Conservation (phyloP, 1,284 basidiomycete species). For the Moesziomyces sp. region DNA sequence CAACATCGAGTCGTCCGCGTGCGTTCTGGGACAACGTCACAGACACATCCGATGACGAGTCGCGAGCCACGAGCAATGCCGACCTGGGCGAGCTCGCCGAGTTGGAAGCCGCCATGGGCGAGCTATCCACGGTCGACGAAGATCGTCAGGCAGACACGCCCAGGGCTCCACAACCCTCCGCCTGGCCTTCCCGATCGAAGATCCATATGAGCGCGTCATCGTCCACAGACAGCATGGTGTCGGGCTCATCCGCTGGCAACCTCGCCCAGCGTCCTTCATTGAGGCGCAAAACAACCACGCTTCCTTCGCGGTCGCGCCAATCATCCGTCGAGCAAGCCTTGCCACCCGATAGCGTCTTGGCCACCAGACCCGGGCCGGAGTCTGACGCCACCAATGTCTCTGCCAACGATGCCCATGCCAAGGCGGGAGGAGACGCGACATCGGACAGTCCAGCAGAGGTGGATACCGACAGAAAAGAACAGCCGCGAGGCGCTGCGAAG, state of each 20-base stretch:
- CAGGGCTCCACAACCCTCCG: constrained; percentile 15
- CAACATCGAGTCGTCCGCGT: neutral
- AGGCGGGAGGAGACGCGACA: neutral
- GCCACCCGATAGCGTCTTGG: neutral
- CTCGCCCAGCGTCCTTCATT: constrained; percentile 17
- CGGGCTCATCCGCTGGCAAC: constrained; percentile 7
- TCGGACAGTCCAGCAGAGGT: neutral
- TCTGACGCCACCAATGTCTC: neutral
- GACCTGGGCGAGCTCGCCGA: constrained; percentile 44
- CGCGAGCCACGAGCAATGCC: constrained; percentile 43
- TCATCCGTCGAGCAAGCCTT: constrained; percentile 31
- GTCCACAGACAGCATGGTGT: constrained; percentile 21
- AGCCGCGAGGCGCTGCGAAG: neutral
- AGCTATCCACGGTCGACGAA: constrained; percentile 30
- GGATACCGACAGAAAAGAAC: neutral
- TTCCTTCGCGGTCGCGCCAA: constrained; percentile 39
- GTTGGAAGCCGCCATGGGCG: constrained; percentile 39
- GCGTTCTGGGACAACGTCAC: constrained; percentile 24
- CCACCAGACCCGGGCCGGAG: neutral
- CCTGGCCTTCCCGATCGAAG: constrained; percentile 19
- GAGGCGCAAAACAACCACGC: constrained; percentile 31
- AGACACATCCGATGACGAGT: constrained; percentile 48
- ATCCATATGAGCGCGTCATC: constrained; percentile 23
- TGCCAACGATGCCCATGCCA: neutral
- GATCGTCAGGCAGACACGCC: constrained; percentile 26